These are phyloP conservation scores for Leptographium flavum DNA, from an alignment of 2,329 filamentous ascomycete species.

Conservation along the genomic window DNA sequence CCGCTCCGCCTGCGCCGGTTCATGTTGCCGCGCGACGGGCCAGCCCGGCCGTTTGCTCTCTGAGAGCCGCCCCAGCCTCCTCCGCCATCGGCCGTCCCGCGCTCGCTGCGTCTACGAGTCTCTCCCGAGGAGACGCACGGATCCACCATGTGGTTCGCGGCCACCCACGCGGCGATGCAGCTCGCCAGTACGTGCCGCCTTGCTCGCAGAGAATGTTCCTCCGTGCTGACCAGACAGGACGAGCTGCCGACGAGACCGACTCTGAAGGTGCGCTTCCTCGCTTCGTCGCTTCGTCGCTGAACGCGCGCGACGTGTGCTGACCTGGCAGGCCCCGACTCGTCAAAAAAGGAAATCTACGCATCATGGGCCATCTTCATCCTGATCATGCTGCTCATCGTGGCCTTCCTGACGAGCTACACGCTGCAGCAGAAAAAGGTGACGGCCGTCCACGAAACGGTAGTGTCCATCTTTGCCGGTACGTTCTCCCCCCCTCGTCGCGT, in stretches of 20 bases:
- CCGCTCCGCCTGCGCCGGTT: neutral
- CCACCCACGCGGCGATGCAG: slow-evolving; percentile 22
- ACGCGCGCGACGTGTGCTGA: slow-evolving; percentile 4
- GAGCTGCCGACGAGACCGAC: slow-evolving; percentile 31
- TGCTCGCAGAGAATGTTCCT: too few species aligned
- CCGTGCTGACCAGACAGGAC: slow-evolving; percentile 19
- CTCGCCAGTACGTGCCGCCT: slow-evolving; percentile 21
- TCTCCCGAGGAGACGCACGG: neutral
- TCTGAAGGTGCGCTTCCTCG: slow-evolving; percentile 25
- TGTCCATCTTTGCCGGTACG: slow-evolving; percentile 89
- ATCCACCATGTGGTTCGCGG: slow-evolving; percentile 9
- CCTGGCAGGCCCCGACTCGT: slow-evolving; percentile 54
- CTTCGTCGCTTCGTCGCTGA: neutral
- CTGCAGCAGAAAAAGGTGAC: slow-evolving; percentile 95
- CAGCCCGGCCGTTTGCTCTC: neutral
- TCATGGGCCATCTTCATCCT: slow-evolving; percentile 97
- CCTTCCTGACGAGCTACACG: slow-evolving; percentile 94
- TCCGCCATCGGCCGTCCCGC: neutral
- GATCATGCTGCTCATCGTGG: slow-evolving; percentile 82
- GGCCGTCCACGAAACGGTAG: slow-evolving; percentile 92
- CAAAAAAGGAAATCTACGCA: slow-evolving; percentile 84
- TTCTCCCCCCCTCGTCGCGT: slow-evolving; percentile 4
- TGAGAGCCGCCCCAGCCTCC: neutral
- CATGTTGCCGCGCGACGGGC: neutral
- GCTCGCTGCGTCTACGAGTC: too few species aligned